phyloP scores from a whole-genome alignment of 1,139 yeast species.

The Yamadazyma kanchanaburiensis region DNA sequence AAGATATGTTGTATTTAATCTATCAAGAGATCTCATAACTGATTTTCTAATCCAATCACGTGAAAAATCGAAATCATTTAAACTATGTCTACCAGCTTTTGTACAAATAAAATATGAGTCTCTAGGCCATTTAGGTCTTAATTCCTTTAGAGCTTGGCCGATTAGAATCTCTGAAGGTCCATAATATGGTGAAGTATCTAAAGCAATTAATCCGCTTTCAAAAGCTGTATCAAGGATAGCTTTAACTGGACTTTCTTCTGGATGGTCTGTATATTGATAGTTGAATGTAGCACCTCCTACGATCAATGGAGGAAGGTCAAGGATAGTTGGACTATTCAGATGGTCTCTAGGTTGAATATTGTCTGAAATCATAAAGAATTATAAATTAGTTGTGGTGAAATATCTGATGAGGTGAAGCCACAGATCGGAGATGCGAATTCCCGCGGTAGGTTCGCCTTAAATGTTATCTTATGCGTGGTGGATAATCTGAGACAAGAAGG shows the following conservation, averaged over 20 bases:
- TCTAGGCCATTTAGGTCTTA: conserved; percentile 47
- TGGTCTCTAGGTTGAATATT: conserved; percentile 16
- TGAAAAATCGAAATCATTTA: conserved; percentile 73
- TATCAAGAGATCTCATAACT: conserved; percentile 59
- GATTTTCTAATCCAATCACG: conserved; percentile 58
- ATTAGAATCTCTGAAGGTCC: conserved; percentile 81
- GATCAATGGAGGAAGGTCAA: conserved; percentile 54
- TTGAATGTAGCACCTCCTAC: conserved; percentile 89
- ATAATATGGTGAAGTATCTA: conserved; percentile 91
- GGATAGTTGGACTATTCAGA: conserved; percentile 21
- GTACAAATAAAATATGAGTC: conserved; percentile 72
- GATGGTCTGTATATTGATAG: conserved; percentile 69
- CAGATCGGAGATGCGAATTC: too few relatives aligned
- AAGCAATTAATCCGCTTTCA: conserved; percentile 63
- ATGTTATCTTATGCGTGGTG: too few relatives aligned
- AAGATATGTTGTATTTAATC: conserved; percentile 64
- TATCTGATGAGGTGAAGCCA: too few relatives aligned
- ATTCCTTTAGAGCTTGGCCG: conserved; percentile 58
- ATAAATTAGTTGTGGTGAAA: neutral
- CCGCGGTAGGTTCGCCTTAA: too few relatives aligned
- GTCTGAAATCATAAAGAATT: conserved; percentile 4
- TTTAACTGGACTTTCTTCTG: conserved; percentile 53
- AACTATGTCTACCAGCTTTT: conserved; percentile 75
- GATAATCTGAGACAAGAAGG: too few relatives aligned
- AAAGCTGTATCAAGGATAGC: conserved; percentile 62